Base-by-base conservation (phyloP, 1,139 yeast genomes). In the Diutina scorzettiae region DNA sequence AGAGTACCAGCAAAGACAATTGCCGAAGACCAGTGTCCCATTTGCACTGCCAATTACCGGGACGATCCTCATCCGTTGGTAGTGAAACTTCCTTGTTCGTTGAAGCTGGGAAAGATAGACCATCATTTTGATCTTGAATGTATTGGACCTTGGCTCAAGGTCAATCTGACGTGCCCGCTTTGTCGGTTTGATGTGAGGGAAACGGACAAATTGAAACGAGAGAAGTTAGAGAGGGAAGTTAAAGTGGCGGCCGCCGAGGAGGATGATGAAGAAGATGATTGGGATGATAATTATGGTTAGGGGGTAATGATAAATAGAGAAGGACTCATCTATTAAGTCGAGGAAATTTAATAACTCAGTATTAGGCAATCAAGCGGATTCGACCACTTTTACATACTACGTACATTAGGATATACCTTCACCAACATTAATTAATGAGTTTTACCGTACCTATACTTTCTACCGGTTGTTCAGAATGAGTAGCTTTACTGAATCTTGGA, bases 81-180 rank as follows among this genome's bases (percentile, higher is more conserved):
- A 11, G 96, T 86, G 16, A 64, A 72, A 50, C 66, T 89, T 29
- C 95, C 96, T 0, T 91, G 96, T 55, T 70, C 72, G 40, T 56
- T 63, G 4, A 48, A 27, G 51, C 51, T 32, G 46, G 55, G 31
- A 9, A 41, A 45, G 19, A 59, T 55, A 42, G 73, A 68, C 40
- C 97, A 89, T 58, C 69, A 70, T 32, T 89, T 84, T 59, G 97
- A 89, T 55, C 64, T 87, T 50, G 96, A 89, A 51, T 89, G 97
- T 57, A 78, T 89, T 34, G 82, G 82, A 0, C 93, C 95, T 0
- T 89, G 97, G 97, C 64, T 89, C 42, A 76, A 76, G 49, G 65
- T 78, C 46, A 81, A 84, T 53, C 68, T 80, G 1, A 86, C 95
- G 0, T 89, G 97, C 55, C 97, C 97, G 0, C 61, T 89, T 54